Conservation (phyloP, 768 basidiomycete genomes). For the Nidula microcarpa region DNA sequence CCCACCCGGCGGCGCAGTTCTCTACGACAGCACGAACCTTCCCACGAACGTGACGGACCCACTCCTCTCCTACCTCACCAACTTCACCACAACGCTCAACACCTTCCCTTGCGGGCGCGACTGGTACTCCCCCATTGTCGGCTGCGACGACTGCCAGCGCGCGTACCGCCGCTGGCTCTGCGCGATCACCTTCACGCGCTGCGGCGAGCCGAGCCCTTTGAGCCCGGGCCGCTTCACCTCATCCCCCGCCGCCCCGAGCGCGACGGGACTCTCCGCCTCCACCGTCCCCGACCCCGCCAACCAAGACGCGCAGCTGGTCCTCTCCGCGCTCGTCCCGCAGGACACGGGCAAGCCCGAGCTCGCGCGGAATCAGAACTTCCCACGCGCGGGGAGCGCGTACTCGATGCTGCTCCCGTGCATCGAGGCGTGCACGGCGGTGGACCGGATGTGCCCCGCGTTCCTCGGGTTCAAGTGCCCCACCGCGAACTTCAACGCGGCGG, state of each 20-base stretch:
- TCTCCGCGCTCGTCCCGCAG: constrained; percentile 49
- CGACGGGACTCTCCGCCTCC: constrained; percentile 24
- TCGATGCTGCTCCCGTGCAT: constrained; percentile 72
- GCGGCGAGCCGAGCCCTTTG: constrained; percentile 48
- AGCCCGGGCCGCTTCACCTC: constrained; percentile 30
- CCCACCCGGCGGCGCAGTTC: constrained; percentile 34
- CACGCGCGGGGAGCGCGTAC: constrained; percentile 44
- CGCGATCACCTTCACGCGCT: constrained; percentile 68
- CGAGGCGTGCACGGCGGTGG: constrained; percentile 70
- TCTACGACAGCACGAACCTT: constrained; percentile 50
- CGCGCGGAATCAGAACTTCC: constrained; percentile 43
- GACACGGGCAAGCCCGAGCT: constrained; percentile 26
- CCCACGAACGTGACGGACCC: constrained; percentile 44
- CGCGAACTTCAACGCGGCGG: constrained; percentile 53
- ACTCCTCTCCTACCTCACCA: constrained; percentile 57
- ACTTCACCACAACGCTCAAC: constrained; percentile 71
- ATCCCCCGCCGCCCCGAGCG: constrained; percentile 22
- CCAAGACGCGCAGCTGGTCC: constrained; percentile 25
- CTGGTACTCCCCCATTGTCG: constrained; percentile 72
- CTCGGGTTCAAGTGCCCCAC: constrained; percentile 69
- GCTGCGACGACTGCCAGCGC: constrained; percentile 70
- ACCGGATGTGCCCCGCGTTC: constrained; percentile 75
- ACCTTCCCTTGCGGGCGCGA: constrained; percentile 81
- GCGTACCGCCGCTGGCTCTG: constrained; percentile 82
- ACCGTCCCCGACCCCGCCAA: constrained; percentile 14